Conservation (phyloP, 192 early-diverging fungal species). For the Mortierella claussenii region DNA sequence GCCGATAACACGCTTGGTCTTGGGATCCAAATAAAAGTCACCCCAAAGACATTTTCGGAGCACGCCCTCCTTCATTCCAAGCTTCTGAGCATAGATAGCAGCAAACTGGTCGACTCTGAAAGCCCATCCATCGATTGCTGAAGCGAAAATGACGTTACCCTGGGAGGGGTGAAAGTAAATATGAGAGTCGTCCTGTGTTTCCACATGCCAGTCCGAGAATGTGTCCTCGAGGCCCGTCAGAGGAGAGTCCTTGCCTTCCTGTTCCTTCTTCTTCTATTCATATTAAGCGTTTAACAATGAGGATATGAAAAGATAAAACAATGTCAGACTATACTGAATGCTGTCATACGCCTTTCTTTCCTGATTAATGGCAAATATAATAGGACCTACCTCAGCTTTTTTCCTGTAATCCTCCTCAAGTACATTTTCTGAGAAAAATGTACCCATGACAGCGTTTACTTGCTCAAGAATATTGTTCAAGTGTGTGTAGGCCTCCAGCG, state of each 20-base stretch:
- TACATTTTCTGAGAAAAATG: constrained; percentile 90
- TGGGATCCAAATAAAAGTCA: constrained; percentile 96
- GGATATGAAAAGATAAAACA: neutral
- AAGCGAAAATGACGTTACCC: constrained; percentile 97
- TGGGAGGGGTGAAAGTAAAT: constrained; percentile 96
- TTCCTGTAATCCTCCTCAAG: constrained; percentile 82
- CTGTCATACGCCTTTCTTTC: neutral
- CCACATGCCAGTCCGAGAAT: constrained; percentile 82
- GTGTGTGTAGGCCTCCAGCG: constrained; percentile 92
- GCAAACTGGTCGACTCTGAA: constrained; percentile 96
- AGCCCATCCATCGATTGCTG: constrained; percentile 98
- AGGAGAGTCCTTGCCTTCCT: constrained; percentile 49
- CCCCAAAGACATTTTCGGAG: constrained; percentile 95
- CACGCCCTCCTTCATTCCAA: constrained; percentile 80
- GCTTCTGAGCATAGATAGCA: constrained; percentile 86
- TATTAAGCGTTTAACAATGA: too few species aligned
- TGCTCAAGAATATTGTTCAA: constrained; percentile 96
- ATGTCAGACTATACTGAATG: neutral
- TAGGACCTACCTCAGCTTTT: constrained; percentile 54
- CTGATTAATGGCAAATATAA: neutral
- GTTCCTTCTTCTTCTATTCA: constrained; percentile 53
- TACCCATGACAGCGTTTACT: constrained; percentile 96
- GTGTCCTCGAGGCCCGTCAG: constrained; percentile 45
- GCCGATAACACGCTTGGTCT: constrained; percentile 89
- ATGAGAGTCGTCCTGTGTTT: constrained; percentile 92